phyloP scores from a whole-genome alignment of 2,329 filamentous ascomycete genomes.

The Corinectria fuckeliana region DNA sequence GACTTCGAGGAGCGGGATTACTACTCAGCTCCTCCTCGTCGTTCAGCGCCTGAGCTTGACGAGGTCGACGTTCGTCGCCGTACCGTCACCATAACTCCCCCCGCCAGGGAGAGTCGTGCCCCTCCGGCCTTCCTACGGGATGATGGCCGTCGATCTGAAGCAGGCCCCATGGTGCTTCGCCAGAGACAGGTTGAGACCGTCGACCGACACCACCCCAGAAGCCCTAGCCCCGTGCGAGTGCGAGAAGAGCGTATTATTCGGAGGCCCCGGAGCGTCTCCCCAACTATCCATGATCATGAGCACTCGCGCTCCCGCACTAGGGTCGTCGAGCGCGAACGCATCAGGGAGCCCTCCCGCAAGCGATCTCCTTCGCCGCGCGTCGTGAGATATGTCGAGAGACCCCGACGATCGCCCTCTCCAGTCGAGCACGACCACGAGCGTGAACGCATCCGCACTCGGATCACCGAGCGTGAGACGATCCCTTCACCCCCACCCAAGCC shows the following conservation, averaged over 20 bases:
- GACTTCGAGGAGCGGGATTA: slow-evolving; percentile 57
- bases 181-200: slow-evolving; percentile 62
- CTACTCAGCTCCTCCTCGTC: slow-evolving; percentile 47
- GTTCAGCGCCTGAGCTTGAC: slow-evolving; percentile 44
- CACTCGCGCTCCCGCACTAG: slow-evolving; percentile 47
- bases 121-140: slow-evolving; percentile 58
- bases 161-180: slow-evolving; percentile 61
- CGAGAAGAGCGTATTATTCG: slow-evolving; percentile 53
- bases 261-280: slow-evolving; percentile 52
- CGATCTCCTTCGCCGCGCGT: slow-evolving; percentile 48
- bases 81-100: slow-evolving; percentile 49
- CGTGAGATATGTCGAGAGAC: slow-evolving; percentile 51
- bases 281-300: slow-evolving; percentile 41
- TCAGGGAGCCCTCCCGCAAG: slow-evolving; percentile 47
- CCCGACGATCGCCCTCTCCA: slow-evolving; percentile 45
- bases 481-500: slow-evolving; percentile 41
- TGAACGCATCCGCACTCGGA: slow-evolving; percentile 56
- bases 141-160: slow-evolving; percentile 54
- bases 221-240: slow-evolving; percentile 50
- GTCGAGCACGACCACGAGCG: slow-evolving; percentile 33
- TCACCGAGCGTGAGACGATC: slow-evolving; percentile 53
- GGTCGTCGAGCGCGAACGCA: slow-evolving; percentile 37
- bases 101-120: slow-evolving; percentile 52
- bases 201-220: slow-evolving; percentile 55
- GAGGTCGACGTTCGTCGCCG: slow-evolving; percentile 45